Evolutionary conservation across 139 green algal species (phyloP), one percentile per base, ranked within the genome.

Genomic region (Mesotaenium endlicherianum): DNA sequence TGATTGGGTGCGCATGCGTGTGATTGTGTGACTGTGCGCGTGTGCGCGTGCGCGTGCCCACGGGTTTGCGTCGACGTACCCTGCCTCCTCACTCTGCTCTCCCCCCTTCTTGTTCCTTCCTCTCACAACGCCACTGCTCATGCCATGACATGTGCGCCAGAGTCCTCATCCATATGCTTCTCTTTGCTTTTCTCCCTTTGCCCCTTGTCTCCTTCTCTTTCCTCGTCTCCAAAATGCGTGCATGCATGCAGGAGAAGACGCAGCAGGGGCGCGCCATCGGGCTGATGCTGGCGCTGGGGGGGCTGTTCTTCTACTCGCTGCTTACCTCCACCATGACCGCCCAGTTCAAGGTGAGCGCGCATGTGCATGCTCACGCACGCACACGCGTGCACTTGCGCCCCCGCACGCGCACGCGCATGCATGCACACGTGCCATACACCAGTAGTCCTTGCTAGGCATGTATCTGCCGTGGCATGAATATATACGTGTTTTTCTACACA

Each of bases 301-400:
- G 82, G 0, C 64, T 87, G 49, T 58, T 87, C 67, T 87, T 76
- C 55, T 87, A 87, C 71, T 87, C 82, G n/a, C 76, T 87, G 71
- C 82, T 87, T 36, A 87, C 82, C 11, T 77, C 53, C 70, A 87
- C 81, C 70, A 81, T 87, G 70, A 80, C 70, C 47, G 81, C 67
- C 0, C 26, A 82, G 36, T 80, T 87, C 43, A 87, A 87, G 72
- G 82, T 87, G 57, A 58, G 78, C 2, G 8, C 11, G 11, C 47
- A 57, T 20, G 20, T 20, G n/a, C 1, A 2, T 59, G 50, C 50
- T 59, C 1, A 1, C 50, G n/a, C 50, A 59, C 1, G 50, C 50
- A 31, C 50, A 31, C 53, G 0, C 53, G 2, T 64, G 53, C 53
- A 34, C 53, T n/a, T n/a, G n/a, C n/a, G n/a, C n/a, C n/a, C n/a